phyloP scores from a whole-genome alignment of 306 rosid species.

The Fragaria iinumae region DNA sequence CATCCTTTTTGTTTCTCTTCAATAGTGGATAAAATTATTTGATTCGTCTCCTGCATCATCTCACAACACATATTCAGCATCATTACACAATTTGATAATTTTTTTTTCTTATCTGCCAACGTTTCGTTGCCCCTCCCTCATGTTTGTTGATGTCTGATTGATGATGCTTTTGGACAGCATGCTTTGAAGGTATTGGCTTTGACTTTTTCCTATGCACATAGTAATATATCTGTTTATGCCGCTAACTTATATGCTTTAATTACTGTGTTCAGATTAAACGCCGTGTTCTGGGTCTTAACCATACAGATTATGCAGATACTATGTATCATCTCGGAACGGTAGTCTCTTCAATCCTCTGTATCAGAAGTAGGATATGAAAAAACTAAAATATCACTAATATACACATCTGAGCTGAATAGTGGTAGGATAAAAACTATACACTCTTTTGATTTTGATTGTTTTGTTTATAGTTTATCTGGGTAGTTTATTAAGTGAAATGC shows the following conservation, averaged over 20 bases:
- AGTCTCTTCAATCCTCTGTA: conserved; percentile 22
- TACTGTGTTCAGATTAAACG: conserved; percentile 60
- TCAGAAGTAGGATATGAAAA: neutral
- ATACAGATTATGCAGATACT: conserved; percentile 77
- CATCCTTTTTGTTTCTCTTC: neutral
- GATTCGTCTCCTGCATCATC: neutral
- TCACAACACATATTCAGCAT: neutral
- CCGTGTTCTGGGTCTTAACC: conserved; percentile 72
- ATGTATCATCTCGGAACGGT: conserved; percentile 93
- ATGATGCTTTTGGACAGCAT: conserved; percentile 49
- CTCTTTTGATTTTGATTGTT: neutral
- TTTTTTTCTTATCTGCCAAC: neutral
- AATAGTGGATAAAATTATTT: neutral
- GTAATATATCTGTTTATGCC: conserved; percentile 2
- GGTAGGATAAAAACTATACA: neutral
- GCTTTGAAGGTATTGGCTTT: conserved; percentile 71
- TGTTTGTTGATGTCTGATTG: conserved; percentile 19
- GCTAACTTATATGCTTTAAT: conserved; percentile 17
- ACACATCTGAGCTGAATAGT: conserved; percentile 6
- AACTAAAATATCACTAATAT: neutral
- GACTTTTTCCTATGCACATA: conserved; percentile 22
- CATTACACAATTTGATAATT: no score
- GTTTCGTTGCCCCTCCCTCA: conserved; percentile 25
- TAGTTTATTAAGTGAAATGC: conserved; percentile 18
- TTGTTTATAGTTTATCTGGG: neutral